These are phyloP conservation scores for Plasmodium adleri DNA, from an alignment of 169 alveolate species.

Conservation along the genomic window DNA sequence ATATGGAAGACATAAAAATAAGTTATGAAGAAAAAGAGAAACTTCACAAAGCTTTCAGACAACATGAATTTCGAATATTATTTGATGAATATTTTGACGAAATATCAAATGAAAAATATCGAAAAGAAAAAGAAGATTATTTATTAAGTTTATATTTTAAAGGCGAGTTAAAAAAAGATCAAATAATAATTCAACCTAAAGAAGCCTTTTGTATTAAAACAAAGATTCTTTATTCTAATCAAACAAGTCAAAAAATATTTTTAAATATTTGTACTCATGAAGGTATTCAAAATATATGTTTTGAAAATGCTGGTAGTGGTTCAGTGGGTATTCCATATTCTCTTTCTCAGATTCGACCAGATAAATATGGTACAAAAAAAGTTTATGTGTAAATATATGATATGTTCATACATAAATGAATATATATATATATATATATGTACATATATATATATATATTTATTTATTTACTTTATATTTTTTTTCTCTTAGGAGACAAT, in stretches of 20 bases:
- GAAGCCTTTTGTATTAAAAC: slow-evolving; percentile 72
- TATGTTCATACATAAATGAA: not conserved
- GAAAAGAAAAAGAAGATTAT: slow-evolving; percentile 72
- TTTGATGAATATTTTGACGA: slow-evolving; percentile 74
- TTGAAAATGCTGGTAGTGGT: slow-evolving; percentile 13
- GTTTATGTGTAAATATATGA: not conserved
- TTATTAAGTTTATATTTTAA: slow-evolving; percentile 57
- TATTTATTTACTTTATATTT: not conserved
- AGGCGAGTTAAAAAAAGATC: slow-evolving; percentile 59
- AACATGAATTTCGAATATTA: slow-evolving; percentile 63
- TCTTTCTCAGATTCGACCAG: slow-evolving; percentile 72
- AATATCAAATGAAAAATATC: slow-evolving; percentile 45
- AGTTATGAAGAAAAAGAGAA: slow-evolving; percentile 70
- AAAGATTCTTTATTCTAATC: slow-evolving; percentile 51
- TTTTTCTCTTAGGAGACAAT: slow-evolving; percentile 14
- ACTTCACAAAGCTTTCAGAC: slow-evolving; percentile 70
- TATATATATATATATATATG: not conserved
- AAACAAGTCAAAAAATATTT: slow-evolving; percentile 44
- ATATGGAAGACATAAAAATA: slow-evolving; percentile 51
- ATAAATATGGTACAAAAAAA: slow-evolving; percentile 36
- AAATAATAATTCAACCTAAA: slow-evolving; percentile 52
- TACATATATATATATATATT: not conserved
- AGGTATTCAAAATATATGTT: slow-evolving; percentile 61
- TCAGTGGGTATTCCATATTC: slow-evolving; percentile 54
- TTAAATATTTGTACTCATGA: slow-evolving; percentile 51